phyloP scores from a whole-genome alignment of 768 basidiomycete species.

The Russula dissimulans region DNA sequence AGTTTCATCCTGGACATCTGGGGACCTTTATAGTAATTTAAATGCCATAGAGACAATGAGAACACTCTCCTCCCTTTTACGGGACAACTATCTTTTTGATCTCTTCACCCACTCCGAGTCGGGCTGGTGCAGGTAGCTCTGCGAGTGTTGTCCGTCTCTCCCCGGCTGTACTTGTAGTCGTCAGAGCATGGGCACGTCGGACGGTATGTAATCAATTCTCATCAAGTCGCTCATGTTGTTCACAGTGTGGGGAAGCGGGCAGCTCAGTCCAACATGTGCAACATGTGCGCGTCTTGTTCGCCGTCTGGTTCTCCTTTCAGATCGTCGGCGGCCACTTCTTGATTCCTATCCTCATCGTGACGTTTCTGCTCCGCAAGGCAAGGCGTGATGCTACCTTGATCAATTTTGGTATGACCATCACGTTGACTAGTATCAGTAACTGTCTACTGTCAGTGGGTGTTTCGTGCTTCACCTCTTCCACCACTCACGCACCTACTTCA shows the following conservation, averaged over 20 bases:
- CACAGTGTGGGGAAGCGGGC: background rate
- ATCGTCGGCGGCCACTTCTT: slow-evolving; percentile 5
- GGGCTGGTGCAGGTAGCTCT: background rate
- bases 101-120: background rate
- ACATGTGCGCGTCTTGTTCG: background rate
- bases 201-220: background rate
- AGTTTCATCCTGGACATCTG: background rate
- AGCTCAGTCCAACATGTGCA: background rate
- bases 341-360: slow-evolving; percentile 5
- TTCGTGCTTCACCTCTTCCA: background rate
- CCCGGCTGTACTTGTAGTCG: background rate
- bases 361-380: slow-evolving; percentile 9
- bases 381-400: slow-evolving; percentile 6
- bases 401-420: slow-evolving; percentile 3
- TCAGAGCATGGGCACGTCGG: background rate
- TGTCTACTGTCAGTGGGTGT: slow-evolving; percentile 6
- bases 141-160: background rate
- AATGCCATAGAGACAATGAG: background rate
- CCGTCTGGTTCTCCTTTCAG: slow-evolving; percentile 5
- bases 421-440: background rate
- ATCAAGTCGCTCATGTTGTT: background rate
- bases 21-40: background rate
- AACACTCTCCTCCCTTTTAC: background rate
- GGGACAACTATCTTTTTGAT: background rate
- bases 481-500: background rate